Percentiles rank a stretch among this genome's conserved stretches.
phyloP scores from a whole-genome alignment of 2,329 filamentous ascomycete species.

The Pyricularia pennisetigena region DNA sequence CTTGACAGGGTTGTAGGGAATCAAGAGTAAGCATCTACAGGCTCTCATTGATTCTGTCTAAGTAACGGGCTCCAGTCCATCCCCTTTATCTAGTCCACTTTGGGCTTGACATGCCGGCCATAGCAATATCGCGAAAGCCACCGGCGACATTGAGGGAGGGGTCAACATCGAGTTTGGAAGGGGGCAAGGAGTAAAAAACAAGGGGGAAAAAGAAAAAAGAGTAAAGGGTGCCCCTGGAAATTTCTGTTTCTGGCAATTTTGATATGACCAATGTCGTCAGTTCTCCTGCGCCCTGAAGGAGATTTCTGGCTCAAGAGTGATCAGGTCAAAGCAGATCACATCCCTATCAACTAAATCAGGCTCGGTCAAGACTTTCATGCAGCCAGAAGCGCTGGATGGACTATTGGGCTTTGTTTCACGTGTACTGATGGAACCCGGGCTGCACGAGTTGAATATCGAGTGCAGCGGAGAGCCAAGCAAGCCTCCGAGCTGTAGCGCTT shows the following conservation, averaged over 20 bases:
- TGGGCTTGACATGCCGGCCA: conserved; percentile 8
- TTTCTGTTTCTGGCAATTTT: conserved; percentile 1
- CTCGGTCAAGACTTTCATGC: neutral
- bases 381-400: neutral
- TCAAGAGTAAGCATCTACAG: conserved; percentile 17
- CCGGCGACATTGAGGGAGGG: neutral
- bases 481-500: neutral
- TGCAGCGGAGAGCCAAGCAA: neutral
- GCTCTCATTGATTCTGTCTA: conserved; percentile 17
- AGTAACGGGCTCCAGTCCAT: conserved; percentile 7
- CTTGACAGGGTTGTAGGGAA: conserved; percentile 13
- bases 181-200: neutral
- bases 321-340: neutral
- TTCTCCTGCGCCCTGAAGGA: neutral
- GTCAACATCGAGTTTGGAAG: neutral
- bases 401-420: neutral
- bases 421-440: neutral
- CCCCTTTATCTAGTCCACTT: conserved; percentile 10
- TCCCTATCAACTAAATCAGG: neutral
- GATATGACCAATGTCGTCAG: neutral
- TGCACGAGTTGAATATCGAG: neutral
- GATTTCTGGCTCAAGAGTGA: neutral
- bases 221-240: neutral
- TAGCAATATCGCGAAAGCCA: neutral
- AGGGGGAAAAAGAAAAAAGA: neutral